Evolutionary conservation across 768 basidiomycete species (phyloP), one percentile per base, ranked within the genome.

Genomic region (Phanerochaete carnosa): DNA sequence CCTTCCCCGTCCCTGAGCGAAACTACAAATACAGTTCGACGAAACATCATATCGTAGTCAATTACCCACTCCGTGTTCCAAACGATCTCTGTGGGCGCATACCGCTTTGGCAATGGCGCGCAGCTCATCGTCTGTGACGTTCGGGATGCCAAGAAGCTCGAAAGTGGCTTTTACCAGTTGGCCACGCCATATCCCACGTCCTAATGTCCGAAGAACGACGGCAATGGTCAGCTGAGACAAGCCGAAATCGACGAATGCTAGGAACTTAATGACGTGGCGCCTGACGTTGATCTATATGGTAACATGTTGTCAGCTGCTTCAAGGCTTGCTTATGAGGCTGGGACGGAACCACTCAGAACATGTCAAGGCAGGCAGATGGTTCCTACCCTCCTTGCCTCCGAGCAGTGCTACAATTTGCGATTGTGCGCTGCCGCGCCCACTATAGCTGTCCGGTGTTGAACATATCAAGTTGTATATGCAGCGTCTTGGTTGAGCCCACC

Each of bases 11-110:
- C 39, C 39, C 39, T 43, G 19, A 12, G 39, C 39, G 39, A 19
- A 7, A 7, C 39, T 43, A 43, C 8, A 43, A 19, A 43, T 43
- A 19, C 39, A 43, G 11, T 4, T 7, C 4, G 33, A 19, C 19
- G 39, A 49, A 65, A 68, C 46, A 69, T 69, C 56, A 69, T 58
- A 32, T 71, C 68, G 19, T 60, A 61, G 55, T 64, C 68, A 53
- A 71, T 69, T 8, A 66, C 60, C n/a, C 64, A 46, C 61, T 69
- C 67, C 60, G 70, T 62, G 51, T 71, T 71, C 70, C 70, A 71
- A 45, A 71, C 69, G 39, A 69, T 71, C 66, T 71, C 70, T 32
- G 61, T 62, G 28, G 63, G 62, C 12, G 66, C 67, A 69, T 26
- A 69, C 66, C 19, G 66, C 61, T 57, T 59, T 58, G 0, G 70